phyloP scores from a whole-genome alignment of 768 basidiomycete genomes.

The Lentinula raphanica region DNA sequence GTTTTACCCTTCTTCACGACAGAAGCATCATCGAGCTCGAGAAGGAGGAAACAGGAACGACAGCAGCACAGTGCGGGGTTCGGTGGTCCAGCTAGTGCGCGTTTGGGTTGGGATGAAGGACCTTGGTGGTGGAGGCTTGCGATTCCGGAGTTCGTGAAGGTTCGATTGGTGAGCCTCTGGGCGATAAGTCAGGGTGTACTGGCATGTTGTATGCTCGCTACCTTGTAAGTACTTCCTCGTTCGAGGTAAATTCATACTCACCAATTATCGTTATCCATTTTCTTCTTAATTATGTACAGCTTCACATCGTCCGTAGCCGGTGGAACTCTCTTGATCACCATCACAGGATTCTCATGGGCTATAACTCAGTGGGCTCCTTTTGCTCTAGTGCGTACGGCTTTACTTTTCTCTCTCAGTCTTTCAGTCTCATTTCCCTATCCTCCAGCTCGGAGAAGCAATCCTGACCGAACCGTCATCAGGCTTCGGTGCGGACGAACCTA shows the following conservation, averaged over 20 bases:
- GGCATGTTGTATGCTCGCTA: constrained; percentile 71
- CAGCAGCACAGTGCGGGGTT: neutral
- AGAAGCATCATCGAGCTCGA: constrained; percentile 13
- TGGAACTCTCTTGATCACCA: constrained; percentile 68
- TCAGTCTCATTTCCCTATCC: neutral
- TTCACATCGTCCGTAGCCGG: constrained; percentile 65
- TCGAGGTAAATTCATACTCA: neutral
- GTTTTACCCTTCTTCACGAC: constrained; percentile 64
- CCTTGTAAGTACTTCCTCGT: constrained; percentile 54
- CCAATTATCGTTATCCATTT: neutral
- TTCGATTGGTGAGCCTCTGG: constrained; percentile 74
- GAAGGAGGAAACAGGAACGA: neutral
- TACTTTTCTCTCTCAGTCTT: neutral
- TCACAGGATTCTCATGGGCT: constrained; percentile 91
- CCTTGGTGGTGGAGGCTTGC: constrained; percentile 18
- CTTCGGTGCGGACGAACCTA: too few relatives aligned
- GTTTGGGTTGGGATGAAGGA: neutral
- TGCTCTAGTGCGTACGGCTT: constrained; percentile 55
- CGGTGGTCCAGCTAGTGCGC: too few relatives aligned
- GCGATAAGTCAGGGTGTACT: constrained; percentile 72
- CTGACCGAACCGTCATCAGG: constrained; percentile 50
- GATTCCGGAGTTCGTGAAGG: constrained; percentile 41
- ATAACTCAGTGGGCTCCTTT: constrained; percentile 92
- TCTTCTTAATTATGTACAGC: constrained; percentile 31
- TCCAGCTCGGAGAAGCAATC: constrained; percentile 80